Evolutionary conservation across 331 rosid genomes (phyloP).

Genomic region (Erythrophleum ivorense): DNA sequence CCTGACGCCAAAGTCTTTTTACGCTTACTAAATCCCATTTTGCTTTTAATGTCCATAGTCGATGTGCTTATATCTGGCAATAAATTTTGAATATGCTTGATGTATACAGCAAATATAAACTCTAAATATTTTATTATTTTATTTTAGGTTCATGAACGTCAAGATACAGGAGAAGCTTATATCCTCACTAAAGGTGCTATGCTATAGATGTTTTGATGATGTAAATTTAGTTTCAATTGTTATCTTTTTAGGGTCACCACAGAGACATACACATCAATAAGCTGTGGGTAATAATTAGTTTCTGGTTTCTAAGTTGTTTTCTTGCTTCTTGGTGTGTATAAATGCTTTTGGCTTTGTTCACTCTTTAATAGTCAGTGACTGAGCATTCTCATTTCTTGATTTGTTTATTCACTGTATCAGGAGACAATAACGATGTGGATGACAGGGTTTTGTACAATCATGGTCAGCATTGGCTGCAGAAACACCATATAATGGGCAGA

Average conservation of each 20-base stretch:
- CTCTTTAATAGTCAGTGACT: background rate
- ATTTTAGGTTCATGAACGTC: slow-evolving; percentile 66
- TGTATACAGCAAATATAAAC: background rate
- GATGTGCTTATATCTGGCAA: slow-evolving; percentile 9
- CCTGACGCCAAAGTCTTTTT: background rate
- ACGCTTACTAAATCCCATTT: background rate
- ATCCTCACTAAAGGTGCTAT: slow-evolving; percentile 79
- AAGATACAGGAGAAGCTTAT: slow-evolving; percentile 55
- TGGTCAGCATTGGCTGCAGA: slow-evolving; percentile 59
- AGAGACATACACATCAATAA: background rate
- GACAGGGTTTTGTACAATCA: slow-evolving; percentile 57
- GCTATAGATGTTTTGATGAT: background rate
- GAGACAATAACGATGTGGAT: slow-evolving; percentile 53
- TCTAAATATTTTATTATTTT: slow-evolving; percentile 13
- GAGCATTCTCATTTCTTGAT: background rate
- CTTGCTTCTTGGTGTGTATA: slow-evolving; percentile 12
- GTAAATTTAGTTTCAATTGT: background rate
- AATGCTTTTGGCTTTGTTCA: slow-evolving; percentile 2
- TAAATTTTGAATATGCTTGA: slow-evolving; percentile 7
- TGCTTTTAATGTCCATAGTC: background rate
- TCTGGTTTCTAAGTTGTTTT: slow-evolving; percentile 21
- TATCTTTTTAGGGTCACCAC: background rate
- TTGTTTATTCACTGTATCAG: slow-evolving; percentile 46
- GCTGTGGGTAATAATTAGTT: background rate
- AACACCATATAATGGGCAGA: slow-evolving; percentile 62